Conservation (phyloP, 2,329 filamentous ascomycete species). For the Mycogone perniciosa region DNA sequence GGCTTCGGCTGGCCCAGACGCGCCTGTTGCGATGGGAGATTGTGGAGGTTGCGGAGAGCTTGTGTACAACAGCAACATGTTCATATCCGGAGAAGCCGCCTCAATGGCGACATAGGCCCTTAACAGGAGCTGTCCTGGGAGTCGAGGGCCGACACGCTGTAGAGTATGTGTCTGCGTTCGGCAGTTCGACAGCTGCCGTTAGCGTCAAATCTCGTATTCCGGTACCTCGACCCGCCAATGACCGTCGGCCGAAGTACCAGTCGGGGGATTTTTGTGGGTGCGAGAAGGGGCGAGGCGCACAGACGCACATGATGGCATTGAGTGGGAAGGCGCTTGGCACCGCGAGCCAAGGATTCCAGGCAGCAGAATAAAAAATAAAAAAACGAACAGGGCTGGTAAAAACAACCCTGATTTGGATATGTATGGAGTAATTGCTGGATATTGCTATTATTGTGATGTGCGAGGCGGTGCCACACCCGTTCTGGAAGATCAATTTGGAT, state of each 20-base stretch:
- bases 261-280: conserved; percentile 4
- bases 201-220: background rate
- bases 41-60: background rate
- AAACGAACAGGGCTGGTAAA: background rate
- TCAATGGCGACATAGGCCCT: background rate
- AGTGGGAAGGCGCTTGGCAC: conserved; percentile 10
- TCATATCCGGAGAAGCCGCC: background rate
- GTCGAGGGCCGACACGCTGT: background rate
- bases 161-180: background rate
- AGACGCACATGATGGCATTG: conserved; percentile 8
- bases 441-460: background rate
- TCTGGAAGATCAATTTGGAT: too few species aligned
- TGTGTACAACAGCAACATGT: background rate
- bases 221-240: background rate
- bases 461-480: background rate
- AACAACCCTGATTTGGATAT: too few species aligned
- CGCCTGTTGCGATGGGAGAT: too few species aligned
- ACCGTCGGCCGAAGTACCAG: background rate
- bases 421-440: too few species aligned
- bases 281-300: conserved; percentile 1
- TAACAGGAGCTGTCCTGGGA: conserved; percentile 4
- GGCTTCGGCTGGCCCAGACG: too few species aligned
- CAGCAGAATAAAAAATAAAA: conserved; percentile 12
- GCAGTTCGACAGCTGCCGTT: conserved; percentile 9
- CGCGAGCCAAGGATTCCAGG: conserved; percentile 8